These are phyloP conservation scores for Fagus crenata DNA, from an alignment of 306 rosid species.

Conservation along the genomic window DNA sequence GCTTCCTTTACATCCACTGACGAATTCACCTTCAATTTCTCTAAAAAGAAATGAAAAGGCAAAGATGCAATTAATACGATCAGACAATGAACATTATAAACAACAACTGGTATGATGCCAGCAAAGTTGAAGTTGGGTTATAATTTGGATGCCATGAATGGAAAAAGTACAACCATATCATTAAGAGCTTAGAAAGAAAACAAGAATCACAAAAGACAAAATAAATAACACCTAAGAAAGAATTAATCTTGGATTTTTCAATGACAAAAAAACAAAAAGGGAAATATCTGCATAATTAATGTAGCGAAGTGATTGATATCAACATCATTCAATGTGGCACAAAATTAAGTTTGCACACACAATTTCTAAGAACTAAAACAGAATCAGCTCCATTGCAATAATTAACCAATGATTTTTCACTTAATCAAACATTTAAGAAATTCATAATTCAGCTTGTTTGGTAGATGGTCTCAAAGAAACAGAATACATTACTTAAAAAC, in stretches of 20 bases:
- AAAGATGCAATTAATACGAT: not conserved
- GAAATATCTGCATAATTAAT: not conserved
- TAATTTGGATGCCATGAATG: not conserved
- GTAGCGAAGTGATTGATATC: not conserved
- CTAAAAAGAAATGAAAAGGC: constrained; percentile 17
- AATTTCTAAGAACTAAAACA: not conserved
- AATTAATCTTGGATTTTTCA: not conserved
- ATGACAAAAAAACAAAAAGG: not conserved
- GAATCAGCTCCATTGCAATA: not conserved
- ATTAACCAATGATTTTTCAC: not conserved
- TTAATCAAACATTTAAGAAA: not conserved
- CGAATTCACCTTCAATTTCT: constrained; percentile 31
- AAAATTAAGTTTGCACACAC: not conserved
- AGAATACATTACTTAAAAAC: not conserved
- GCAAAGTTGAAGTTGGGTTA: not conserved
- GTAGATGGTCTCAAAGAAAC: not conserved
- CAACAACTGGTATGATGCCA: not conserved
- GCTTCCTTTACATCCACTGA: constrained; percentile 31
- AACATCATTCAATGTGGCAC: constrained; percentile 4
- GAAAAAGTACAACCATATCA: not conserved
- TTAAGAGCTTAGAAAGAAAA: not conserved
- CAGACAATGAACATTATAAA: not conserved
- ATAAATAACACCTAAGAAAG: too few species aligned
- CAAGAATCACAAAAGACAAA: not conserved
- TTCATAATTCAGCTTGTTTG: constrained; percentile 1